Evolutionary conservation across 306 rosid species (phyloP).

Genomic region (Castanopsis chinensis): DNA sequence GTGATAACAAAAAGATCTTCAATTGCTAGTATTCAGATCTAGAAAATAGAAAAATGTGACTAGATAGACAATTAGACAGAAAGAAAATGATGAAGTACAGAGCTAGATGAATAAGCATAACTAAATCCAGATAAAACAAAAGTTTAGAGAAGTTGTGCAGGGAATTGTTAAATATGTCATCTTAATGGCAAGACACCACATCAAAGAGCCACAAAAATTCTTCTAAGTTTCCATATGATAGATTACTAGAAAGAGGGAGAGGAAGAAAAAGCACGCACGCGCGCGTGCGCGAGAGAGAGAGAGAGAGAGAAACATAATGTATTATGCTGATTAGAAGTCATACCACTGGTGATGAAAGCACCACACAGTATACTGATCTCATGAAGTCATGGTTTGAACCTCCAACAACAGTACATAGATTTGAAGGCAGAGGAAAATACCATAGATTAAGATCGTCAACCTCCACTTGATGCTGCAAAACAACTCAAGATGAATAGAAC

Average conservation of each 20-base stretch:
- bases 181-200: background rate
- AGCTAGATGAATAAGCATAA: background rate
- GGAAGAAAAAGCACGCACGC: too few relatives aligned
- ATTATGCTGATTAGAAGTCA: conserved; percentile 6
- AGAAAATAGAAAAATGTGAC: background rate
- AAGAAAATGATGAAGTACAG: background rate
- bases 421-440: conserved; percentile 89
- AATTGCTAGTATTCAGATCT: background rate
- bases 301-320: background rate
- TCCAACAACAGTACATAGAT: conserved; percentile 59
- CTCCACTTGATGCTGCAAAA: conserved; percentile 51
- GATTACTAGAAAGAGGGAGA: too few relatives aligned
- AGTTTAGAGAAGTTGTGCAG: background rate
- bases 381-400: conserved; percentile 91
- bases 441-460: conserved; percentile 63
- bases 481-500: conserved; percentile 24
- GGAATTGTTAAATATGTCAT: background rate
- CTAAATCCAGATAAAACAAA: background rate
- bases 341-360: conserved; percentile 97
- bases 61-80: background rate
- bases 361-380: conserved; percentile 63
- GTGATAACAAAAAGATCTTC: background rate
- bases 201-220: too few relatives aligned
- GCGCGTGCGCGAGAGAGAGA: too few relatives aligned
- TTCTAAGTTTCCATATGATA: too few relatives aligned